Base-by-base conservation (phyloP, 2,329 filamentous ascomycete genomes). In the Xylaria digitata region DNA sequence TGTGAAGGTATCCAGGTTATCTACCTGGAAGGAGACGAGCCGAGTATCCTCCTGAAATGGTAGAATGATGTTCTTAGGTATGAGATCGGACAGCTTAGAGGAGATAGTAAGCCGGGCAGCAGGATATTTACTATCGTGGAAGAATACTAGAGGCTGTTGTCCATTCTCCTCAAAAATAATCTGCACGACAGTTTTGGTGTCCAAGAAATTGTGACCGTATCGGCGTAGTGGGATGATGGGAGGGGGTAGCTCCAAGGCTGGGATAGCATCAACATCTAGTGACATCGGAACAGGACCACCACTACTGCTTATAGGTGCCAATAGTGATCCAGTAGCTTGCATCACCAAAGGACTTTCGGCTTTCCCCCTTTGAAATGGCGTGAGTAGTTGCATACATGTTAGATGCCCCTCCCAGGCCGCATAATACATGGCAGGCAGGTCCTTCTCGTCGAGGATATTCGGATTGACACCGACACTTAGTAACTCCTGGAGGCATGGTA, bases 201-300 rank as follows among this genome's bases (percentile, higher is more conserved):
- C 96, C 42, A 99, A 85, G 84, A 99, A 99, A 79, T 98, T 99
- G 82, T 99, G 96, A 17, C 96, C 96, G 75, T 99, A 99, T 74
- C 96, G 88, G 72, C 96, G 89, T 54, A 98, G 85, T 0, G 96
- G 96, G 71, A 99, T 97, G 71, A 99, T 98, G 0, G 96, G 96
- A 21, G 96, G 96, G 23, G 96, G 96, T 13, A 99, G 85, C 72
- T 95, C 94, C 37, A 99, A 89, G 70, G 94, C 89, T 1, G 96
- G 96, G 63, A 99, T 99, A 1, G 92, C 92, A 79, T 98, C 95
- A 0, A 87, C 87, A 74, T 97, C 94, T 67, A 92, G 83, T 11
- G 88, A 86, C 84, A 92, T 90, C 17, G 87, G 84, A 65, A 85
- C 77, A 17, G 89, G 86, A 0, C 81, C 82, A 49, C 77, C 82